phyloP scores from a whole-genome alignment of 306 rosid genomes.

The Vigna angularis region DNA sequence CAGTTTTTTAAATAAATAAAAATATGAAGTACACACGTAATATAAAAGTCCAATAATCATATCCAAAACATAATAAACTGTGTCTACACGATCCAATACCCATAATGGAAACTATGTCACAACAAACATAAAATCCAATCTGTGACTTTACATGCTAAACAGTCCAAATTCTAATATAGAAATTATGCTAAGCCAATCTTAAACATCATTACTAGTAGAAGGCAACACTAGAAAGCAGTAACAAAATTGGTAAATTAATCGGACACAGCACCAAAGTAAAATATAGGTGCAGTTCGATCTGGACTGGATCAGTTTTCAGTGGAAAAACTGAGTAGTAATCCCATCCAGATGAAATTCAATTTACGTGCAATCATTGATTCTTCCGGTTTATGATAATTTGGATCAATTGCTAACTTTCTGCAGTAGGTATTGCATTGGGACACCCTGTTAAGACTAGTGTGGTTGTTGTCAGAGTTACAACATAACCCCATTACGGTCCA shows the following conservation, averaged over 20 bases:
- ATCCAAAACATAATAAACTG: background rate
- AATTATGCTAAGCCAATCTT: background rate
- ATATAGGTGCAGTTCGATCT: background rate
- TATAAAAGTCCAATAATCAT: background rate
- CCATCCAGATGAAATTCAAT: background rate
- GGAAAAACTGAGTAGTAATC: background rate
- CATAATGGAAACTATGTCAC: background rate
- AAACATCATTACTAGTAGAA: background rate
- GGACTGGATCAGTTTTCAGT: background rate
- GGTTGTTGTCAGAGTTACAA: background rate
- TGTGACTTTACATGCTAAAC: background rate
- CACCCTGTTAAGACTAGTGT: background rate
- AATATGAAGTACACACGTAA: background rate
- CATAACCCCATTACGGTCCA: conserved; percentile 4
- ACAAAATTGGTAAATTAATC: background rate
- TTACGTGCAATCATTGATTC: background rate
- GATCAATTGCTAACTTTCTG: background rate
- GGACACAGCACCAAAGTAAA: background rate
- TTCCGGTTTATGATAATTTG: background rate
- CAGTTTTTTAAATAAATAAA: background rate
- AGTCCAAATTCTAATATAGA: background rate
- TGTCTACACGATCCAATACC: background rate
- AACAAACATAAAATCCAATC: background rate
- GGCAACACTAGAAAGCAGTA: background rate
- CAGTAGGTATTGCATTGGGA: background rate